Base-by-base conservation (phyloP, 345 rosid species). In the Aethionema arabicum region DNA sequence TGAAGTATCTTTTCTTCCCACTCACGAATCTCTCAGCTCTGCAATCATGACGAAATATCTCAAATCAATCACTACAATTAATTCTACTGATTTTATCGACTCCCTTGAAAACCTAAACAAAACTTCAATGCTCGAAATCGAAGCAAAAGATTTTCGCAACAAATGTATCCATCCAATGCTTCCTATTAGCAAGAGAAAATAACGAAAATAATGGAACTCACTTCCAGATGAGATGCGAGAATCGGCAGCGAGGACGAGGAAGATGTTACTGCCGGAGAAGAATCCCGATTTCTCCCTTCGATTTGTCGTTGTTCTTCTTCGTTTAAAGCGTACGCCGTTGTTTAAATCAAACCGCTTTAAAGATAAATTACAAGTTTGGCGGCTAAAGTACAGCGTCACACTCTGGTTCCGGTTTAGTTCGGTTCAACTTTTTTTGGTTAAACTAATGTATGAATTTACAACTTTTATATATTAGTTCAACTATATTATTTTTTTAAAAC, bases 1-100 rank as follows among this genome's bases (percentile, higher is more conserved):
- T 81, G 84, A 4, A 84, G 90, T 86, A 79, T 76, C 49, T 56
- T 15, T 47, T 31, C 8, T 32, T 21, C 35, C 40, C 32, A 52
- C 16, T 21, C 11, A 31, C 27, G 12, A 12, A 14, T 31, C 15
- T 11, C 3, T 39, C 62, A 55, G 55, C 35, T 36, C 71, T 66
- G 57, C 43, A 39, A 57, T 58, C 64, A 32, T 32, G 5, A 9
- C 8, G 29, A 36, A 14, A 61, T 8, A 38, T 15, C 37, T 47
- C 45, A 46, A n/a, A 21, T 49, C 47, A 27, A 8, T 35, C 53
- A 8, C 4, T 14, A 32, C 52, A 27, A 13, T 47, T 29, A 4
- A 41, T 0, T n/a, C 11, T 8, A 41, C 40, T 37, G 8, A 37
- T 10, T 37, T 10, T 6, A 37, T 21, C 1, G 27, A 21, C 27